Evolutionary conservation across 208 protist genomes (phyloP).

Genomic region (Crithidia acanthocephali): DNA sequence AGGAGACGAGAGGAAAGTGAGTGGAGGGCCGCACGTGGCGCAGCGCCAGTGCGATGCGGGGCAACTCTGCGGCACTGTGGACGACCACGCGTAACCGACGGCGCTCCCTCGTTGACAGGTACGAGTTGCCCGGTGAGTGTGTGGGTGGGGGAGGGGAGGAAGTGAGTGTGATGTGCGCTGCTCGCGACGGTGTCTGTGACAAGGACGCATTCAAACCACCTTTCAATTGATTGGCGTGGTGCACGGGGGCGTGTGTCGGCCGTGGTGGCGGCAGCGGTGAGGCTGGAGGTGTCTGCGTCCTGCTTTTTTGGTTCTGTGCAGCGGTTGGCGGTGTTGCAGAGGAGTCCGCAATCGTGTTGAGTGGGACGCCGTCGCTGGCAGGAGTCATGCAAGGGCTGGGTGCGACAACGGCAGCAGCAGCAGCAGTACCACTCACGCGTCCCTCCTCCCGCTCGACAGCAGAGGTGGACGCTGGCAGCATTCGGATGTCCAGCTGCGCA

Average conservation of each 20-base stretch:
- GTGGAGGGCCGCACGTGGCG: background rate
- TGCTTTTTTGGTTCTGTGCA: background rate
- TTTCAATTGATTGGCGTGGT: no score
- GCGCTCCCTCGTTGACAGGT: conserved; percentile 13
- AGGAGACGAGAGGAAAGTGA: conserved; percentile 21
- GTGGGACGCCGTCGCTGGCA: conserved; percentile 5
- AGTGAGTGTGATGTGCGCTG: background rate
- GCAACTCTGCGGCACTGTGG: conserved; percentile 59
- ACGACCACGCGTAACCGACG: conserved; percentile 60
- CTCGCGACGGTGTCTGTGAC: background rate
- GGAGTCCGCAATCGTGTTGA: conserved; percentile 3
- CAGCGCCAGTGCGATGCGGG: conserved; percentile 46
- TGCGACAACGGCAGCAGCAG: no score
- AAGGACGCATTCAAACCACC: background rate
- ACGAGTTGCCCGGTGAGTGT: background rate
- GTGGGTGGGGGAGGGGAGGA: background rate
- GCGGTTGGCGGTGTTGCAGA: background rate
- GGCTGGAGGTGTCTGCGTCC: background rate
- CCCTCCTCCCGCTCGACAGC: background rate
- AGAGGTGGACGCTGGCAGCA: background rate
- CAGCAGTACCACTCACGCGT: background rate
- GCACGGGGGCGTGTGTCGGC: background rate
- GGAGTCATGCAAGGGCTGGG: background rate
- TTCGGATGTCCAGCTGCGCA: conserved; percentile 30
- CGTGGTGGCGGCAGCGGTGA: background rate